Evolutionary conservation across 192 early-diverging fungal genomes (phyloP).

Genomic region (Backusella mclennaniae): DNA sequence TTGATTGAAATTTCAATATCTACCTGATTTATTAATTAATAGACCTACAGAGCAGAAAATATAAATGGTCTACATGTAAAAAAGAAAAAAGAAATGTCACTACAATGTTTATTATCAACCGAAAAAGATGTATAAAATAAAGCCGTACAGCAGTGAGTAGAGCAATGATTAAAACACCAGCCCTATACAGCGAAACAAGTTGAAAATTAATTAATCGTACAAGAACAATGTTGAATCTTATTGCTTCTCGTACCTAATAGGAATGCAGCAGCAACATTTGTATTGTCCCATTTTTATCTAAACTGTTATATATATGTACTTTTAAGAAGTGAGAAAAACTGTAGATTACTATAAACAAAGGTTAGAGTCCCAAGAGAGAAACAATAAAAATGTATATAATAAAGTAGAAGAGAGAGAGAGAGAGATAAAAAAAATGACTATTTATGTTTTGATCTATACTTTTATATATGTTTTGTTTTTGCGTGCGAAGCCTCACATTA

Average conservation of each 20-base stretch:
- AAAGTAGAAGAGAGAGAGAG: background rate
- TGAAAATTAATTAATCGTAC: background rate
- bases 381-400: background rate
- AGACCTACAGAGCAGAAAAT: background rate
- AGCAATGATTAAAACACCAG: conserved; percentile 27
- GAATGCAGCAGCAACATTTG: conserved; percentile 26
- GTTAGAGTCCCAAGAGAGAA: background rate
- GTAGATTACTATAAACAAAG: background rate
- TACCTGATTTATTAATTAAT: background rate
- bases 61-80: background rate
- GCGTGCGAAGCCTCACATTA: background rate
- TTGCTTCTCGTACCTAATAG: conserved; percentile 15
- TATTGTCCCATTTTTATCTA: conserved; percentile 15
- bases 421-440: background rate
- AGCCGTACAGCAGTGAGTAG: conserved; percentile 15
- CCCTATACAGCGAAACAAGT: conserved; percentile 9
- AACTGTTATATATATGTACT: background rate
- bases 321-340: background rate
- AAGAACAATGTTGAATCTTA: background rate
- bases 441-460: background rate
- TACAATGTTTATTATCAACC: no score
- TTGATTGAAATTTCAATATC: no score
- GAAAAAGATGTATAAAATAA: background rate
- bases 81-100: background rate
- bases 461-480: background rate